Evolutionary conservation across 202 grass and related monocot species (phyloP).

Genomic region (Hordeum pubiflorum): DNA sequence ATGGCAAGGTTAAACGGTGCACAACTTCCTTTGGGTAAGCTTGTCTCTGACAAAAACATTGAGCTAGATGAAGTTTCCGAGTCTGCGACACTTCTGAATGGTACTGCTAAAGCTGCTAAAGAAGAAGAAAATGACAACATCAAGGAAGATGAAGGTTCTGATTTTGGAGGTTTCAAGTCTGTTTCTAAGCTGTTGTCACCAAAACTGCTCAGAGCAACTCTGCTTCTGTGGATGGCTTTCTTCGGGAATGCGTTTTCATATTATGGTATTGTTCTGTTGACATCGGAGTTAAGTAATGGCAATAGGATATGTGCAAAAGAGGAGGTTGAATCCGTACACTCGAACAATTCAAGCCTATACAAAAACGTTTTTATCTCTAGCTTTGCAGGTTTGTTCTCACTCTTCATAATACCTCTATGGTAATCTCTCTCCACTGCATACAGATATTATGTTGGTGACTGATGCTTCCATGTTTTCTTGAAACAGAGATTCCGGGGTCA

Average conservation of each 20-base stretch:
- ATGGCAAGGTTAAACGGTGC: slow-evolving; percentile 68
- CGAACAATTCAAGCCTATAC: slow-evolving; percentile 64
- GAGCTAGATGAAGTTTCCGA: slow-evolving; percentile 68
- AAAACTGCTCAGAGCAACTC: slow-evolving; percentile 66
- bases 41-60: slow-evolving; percentile 70
- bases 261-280: slow-evolving; percentile 93
- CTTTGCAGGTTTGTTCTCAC: slow-evolving; percentile 67
- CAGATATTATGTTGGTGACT: not conserved
- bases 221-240: slow-evolving; percentile 97
- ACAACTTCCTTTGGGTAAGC: slow-evolving; percentile 53
- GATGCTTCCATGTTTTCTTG: slow-evolving; percentile 11
- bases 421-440: slow-evolving; percentile 7
- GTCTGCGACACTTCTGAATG: slow-evolving; percentile 45
- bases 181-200: slow-evolving; percentile 58
- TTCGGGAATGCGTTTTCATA: slow-evolving; percentile 96
- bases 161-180: slow-evolving; percentile 46
- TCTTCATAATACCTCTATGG: not conserved
- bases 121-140: slow-evolving; percentile 29
- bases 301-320: slow-evolving; percentile 74
- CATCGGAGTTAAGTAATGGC: slow-evolving; percentile 83
- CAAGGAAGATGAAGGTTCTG: slow-evolving; percentile 33
- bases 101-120: not conserved
- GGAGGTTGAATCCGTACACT: slow-evolving; percentile 44
- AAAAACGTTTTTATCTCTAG: slow-evolving; percentile 93
- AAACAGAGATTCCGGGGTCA: slow-evolving; percentile 83